Evolutionary conservation across 2,329 filamentous ascomycete genomes (phyloP).

Genomic region (Malbranchea zuffiana): DNA sequence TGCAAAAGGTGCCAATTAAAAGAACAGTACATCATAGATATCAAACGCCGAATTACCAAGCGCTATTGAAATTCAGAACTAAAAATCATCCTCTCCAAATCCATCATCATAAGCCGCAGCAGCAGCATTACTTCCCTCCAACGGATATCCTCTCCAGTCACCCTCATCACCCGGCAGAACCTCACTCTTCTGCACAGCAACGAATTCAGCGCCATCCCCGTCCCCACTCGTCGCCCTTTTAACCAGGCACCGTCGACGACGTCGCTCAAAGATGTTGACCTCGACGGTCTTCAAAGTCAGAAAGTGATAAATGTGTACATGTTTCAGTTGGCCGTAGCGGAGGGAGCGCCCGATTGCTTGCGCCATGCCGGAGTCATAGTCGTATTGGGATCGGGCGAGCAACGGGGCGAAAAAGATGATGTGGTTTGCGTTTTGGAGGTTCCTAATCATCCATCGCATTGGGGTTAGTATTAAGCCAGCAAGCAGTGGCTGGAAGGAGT

Average conservation of each 20-base stretch:
- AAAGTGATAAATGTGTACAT: slow-evolving; percentile 48
- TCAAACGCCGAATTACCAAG: too few relatives aligned
- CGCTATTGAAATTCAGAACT: too few relatives aligned
- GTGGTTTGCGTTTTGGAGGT: slow-evolving; percentile 54
- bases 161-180: slow-evolving; percentile 15
- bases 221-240: too few relatives aligned
- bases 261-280: slow-evolving; percentile 34
- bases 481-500: neutral
- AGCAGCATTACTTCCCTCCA: slow-evolving; percentile 20
- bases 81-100: slow-evolving; percentile 6
- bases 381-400: slow-evolving; percentile 39
- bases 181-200: slow-evolving; percentile 18
- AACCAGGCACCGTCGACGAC: slow-evolving; percentile 22
- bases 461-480: slow-evolving; percentile 7
- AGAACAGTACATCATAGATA: too few relatives aligned
- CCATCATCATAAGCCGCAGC: slow-evolving; percentile 15
- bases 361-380: slow-evolving; percentile 48
- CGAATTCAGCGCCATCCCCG: slow-evolving; percentile 16
- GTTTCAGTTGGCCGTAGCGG: slow-evolving; percentile 47
- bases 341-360: slow-evolving; percentile 53
- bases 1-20: too few relatives aligned
- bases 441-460: slow-evolving; percentile 39
- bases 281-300: slow-evolving; percentile 36
- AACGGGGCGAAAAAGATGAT: slow-evolving; percentile 53
- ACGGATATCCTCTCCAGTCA: slow-evolving; percentile 21